Evolutionary conservation across 208 protist genomes (phyloP), one percentile per base, ranked within the genome.

Genomic region (Vickermania spadyakhi): DNA sequence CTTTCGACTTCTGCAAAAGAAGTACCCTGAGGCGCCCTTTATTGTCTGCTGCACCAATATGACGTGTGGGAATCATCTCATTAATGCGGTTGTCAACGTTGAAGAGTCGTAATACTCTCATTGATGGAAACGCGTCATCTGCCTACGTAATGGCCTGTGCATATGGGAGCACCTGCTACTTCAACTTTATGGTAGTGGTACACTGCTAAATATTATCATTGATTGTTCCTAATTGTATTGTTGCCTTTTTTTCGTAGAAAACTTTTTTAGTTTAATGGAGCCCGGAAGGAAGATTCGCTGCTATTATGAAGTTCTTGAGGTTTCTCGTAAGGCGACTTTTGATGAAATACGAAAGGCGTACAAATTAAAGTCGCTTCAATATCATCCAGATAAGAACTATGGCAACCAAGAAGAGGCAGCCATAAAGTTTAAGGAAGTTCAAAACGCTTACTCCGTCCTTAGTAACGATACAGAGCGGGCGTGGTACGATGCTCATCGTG

Each of bases 351-450:
- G 84, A 26, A 64, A 58, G 25, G 88, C 91, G 18, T 96, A 97
- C 77, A 91, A 92, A 62, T 86, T 86, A 53, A 77, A 84, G 56
- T 86, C 86, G 13, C 73, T 93, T 13, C 58, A 86, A 56, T 90
- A 91, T 42, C 91, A 97, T 68, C 91, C 91, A 14, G 91, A 97
- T 64, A 83, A 84, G 36, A 97, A 97, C 73, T 90, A 85, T 60
- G 83, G 77, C 27, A 88, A 91, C 64, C 72, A 76, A 45, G 81
- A 92, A 28, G 79, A 82, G 59, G 77, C 87, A 0, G 83, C 73
- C 14, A 53, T 68, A 13, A 70, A 62, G 64, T 97, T 97, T 60
- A 94, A 94, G 57, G 84, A 90, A 41, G 84, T 94, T 49, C 77
- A 92, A 49, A 91, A 97, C 53, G 91, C 91, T 7, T 97, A 97